These are phyloP conservation scores for Cucumis melo DNA, from an alignment of 306 rosid genomes.

Conservation along the genomic window DNA sequence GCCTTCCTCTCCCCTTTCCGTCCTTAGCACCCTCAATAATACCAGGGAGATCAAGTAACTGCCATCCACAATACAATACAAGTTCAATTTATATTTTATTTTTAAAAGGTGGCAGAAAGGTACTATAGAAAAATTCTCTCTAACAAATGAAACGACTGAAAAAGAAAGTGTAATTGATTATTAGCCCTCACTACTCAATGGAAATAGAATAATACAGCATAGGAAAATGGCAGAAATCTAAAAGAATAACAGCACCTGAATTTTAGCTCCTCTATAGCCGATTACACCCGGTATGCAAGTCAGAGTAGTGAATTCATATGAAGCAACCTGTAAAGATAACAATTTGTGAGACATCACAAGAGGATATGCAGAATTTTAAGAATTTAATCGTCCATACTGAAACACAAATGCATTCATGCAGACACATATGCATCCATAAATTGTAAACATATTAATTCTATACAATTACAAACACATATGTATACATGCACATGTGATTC, in stretches of 20 bases:
- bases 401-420: not conserved
- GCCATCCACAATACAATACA: conserved; percentile 26
- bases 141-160: not conserved
- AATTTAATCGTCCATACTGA: not conserved
- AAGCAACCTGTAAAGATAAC: conserved; percentile 65
- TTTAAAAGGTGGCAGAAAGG: not conserved
- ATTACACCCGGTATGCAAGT: conserved; percentile 99
- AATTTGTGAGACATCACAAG: not conserved
- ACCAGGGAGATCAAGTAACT: conserved; percentile 97
- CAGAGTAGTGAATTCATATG: conserved; percentile 90
- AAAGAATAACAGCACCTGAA: conserved; percentile 49
- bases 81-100: not conserved
- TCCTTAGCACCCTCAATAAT: conserved; percentile 98
- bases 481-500: too few species aligned
- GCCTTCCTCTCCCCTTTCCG: conserved; percentile 99
- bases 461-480: not conserved
- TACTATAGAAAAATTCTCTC: not conserved
- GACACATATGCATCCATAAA: not conserved
- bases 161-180: not conserved
- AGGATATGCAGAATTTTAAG: too few species aligned
- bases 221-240: not conserved
- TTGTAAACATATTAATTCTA: not conserved
- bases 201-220: not conserved
- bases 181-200: not conserved
- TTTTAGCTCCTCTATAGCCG: conserved; percentile 77